Evolutionary conservation across 129 eudicot genomes (phyloP), one percentile per base, ranked within the genome.

Genomic region (Ambrosia artemisiifolia): DNA sequence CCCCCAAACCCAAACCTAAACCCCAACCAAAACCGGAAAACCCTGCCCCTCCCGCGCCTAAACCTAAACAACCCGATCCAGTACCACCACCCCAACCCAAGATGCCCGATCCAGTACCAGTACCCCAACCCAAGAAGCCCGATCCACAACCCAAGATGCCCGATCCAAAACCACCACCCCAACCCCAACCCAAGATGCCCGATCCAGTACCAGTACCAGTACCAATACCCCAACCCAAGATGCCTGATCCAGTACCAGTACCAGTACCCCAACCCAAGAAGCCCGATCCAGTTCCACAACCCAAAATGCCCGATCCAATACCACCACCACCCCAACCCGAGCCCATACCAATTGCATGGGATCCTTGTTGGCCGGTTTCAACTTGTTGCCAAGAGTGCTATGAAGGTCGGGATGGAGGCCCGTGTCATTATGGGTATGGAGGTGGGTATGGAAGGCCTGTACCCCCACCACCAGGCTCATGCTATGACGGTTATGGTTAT

Each of bases 341-440:
- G 32, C 81, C 70, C 12, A 43, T 71, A 40, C 82, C 78, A 1
- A 63, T 46, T 69, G 68, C 70, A 20, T 59, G 40, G 72, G 66
- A 57, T 19, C 66, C 70, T 12, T 78, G 48, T 13, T 80, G 80
- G 36, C 94, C 85, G 0, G 73, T 72, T 28, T 30, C 71, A 2
- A 33, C 44, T 5, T 89, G 87, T 50, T 82, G 83, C 66, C 85
- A 78, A 69, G 87, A 82, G 20, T 84, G 88, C 62, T 84, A 79
- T 2, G 79, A 80, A 19, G 87, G 89, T 0, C 61, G 63, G 2
- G 69, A 55, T 0, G 91, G 88, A 57, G 92, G 88, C 9, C 95
- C 95, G 11, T 86, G 87, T 50, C 47, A 70, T 32, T 71, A 43
- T 69, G 81, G 75, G 4, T 89, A 81, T 43, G 85, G 85, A n/a